Evolutionary conservation across 352 stramenopile species (phyloP).

Genomic region (Peronospora destructor): DNA sequence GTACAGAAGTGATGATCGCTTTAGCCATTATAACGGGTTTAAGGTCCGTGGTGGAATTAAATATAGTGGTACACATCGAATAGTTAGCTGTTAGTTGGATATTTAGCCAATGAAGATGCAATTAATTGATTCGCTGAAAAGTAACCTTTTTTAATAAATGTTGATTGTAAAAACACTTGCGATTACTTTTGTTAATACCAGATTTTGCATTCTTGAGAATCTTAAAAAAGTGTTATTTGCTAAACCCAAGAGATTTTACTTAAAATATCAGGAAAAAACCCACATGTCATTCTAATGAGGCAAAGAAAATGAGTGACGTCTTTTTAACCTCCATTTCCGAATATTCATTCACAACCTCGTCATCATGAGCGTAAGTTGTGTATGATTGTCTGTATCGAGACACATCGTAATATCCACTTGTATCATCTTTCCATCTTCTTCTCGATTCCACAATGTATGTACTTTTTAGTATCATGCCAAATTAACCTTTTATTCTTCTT

Average conservation of each 20-base stretch:
- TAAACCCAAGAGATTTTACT: no score
- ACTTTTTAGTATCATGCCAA: neutral
- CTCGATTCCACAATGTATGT: neutral
- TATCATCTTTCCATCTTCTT: neutral
- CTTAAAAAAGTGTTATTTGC: no score
- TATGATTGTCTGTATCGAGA: neutral
- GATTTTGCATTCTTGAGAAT: no score
- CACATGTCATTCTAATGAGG: neutral
- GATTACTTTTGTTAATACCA: no score
- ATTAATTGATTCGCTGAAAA: no score
- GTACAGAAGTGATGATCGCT: slow-evolving; percentile 62
- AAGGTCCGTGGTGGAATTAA: neutral
- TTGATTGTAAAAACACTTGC: no score
- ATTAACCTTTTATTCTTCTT: neutral
- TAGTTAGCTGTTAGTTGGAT: neutral
- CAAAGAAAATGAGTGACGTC: neutral
- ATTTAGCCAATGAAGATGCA: no score
- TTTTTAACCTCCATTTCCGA: neutral
- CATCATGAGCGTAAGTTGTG: slow-evolving; percentile 26
- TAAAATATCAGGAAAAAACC: no score
- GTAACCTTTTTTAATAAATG: no score
- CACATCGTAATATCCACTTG: neutral
- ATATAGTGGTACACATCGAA: no score
- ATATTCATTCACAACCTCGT: neutral
- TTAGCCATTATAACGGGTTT: slow-evolving; percentile 39